Evolutionary conservation across 768 basidiomycete species (phyloP).

Genomic region (Sporobolomyces pararoseus): DNA sequence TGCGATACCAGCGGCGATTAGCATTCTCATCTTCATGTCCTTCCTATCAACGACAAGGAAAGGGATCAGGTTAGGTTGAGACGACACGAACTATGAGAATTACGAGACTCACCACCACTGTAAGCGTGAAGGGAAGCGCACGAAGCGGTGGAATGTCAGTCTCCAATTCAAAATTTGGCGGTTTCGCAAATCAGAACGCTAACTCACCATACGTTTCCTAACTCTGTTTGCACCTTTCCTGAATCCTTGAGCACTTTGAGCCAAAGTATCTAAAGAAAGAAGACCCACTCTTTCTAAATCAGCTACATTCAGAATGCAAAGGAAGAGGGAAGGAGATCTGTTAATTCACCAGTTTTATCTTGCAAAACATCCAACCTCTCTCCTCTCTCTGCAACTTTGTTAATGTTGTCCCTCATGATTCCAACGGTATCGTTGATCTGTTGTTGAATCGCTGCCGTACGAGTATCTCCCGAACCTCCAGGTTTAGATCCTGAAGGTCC

Average conservation of each 20-base stretch:
- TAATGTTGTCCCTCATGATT: constrained; percentile 98
- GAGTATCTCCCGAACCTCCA: constrained; percentile 55
- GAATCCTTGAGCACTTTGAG: constrained; percentile 98
- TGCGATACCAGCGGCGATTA: constrained; percentile 82
- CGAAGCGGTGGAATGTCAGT: too few relatives aligned
- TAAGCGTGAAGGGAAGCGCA: too few relatives aligned
- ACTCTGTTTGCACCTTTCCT: constrained; percentile 94
- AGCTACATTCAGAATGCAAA: too few relatives aligned
- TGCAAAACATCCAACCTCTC: constrained; percentile 89
- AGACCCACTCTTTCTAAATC: not conserved
- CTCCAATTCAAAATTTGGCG: too few relatives aligned
- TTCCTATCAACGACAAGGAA: constrained; percentile 24
- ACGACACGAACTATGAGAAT: too few relatives aligned
- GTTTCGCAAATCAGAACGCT: too few relatives aligned
- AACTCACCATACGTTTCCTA: constrained; percentile 70
- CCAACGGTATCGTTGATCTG: constrained; percentile 96
- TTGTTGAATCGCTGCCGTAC: constrained; percentile 86
- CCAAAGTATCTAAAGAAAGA: constrained; percentile 71
- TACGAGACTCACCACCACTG: constrained; percentile 40
- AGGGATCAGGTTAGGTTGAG: too few relatives aligned
- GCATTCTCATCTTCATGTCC: constrained; percentile 81
- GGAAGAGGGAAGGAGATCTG: not conserved
- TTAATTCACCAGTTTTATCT: constrained; percentile 88
- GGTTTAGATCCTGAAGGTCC: constrained; percentile 8
- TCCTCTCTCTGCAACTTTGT: constrained; percentile 89